phyloP scores from a whole-genome alignment of 352 stramenopile species.

The Globisporangium alternatum region DNA sequence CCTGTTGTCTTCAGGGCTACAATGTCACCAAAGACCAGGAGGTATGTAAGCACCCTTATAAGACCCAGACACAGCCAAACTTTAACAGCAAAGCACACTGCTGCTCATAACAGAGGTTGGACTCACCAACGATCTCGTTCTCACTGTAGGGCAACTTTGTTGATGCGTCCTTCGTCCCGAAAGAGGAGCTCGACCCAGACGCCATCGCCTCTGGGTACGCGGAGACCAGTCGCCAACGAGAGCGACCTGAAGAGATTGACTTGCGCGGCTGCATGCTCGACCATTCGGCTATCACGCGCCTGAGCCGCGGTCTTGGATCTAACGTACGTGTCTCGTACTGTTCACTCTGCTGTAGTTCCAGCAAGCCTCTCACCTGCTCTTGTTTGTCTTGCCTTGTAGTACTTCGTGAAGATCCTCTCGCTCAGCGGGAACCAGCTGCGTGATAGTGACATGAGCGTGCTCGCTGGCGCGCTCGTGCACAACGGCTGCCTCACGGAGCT shows the following conservation, averaged over 20 bases:
- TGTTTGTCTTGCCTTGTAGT: constrained; percentile 23
- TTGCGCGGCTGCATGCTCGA: constrained; percentile 56
- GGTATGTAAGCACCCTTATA: constrained; percentile 17
- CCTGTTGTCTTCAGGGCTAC: constrained; percentile 22
- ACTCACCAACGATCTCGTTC: background rate
- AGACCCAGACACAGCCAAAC: too few species aligned
- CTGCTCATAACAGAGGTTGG: background rate
- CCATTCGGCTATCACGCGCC: constrained; percentile 33
- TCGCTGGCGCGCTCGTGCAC: constrained; percentile 51
- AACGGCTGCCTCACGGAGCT: constrained; percentile 52
- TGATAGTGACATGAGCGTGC: constrained; percentile 45
- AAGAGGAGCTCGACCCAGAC: constrained; percentile 6
- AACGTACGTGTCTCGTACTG: constrained; percentile 41
- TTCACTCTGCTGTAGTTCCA: background rate
- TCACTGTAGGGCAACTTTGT: constrained; percentile 30
- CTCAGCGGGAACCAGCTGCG: constrained; percentile 67
- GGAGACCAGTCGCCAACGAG: constrained; percentile 2
- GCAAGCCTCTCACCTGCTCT: background rate
- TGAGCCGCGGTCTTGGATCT: constrained; percentile 37
- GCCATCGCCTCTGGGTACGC: constrained; percentile 8
- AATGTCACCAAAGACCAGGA: constrained; percentile 34
- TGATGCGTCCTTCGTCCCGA: constrained; percentile 18
- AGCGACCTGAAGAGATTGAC: constrained; percentile 27
- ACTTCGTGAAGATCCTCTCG: constrained; percentile 52
- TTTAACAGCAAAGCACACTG: too few species aligned